phyloP scores from a whole-genome alignment of 108 stramenopile genomes.

The Mayamaea pseudoterrestris region DNA sequence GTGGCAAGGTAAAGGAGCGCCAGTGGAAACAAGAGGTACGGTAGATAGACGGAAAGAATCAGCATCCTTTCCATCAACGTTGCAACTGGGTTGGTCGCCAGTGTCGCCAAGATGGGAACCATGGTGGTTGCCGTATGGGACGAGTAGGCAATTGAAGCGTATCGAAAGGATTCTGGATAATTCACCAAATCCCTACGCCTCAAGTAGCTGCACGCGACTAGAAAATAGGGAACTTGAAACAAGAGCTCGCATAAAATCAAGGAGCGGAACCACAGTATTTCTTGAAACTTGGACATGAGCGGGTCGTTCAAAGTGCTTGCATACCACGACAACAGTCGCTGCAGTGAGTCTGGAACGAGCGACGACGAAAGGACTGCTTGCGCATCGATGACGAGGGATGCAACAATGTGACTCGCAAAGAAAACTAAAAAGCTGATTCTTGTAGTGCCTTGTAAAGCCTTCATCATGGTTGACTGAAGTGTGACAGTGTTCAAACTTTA shows the following conservation, averaged over 20 bases:
- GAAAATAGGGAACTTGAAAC: conserved; percentile 72
- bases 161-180: conserved; percentile 12
- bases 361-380: conserved; percentile 42
- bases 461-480: no score
- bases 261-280: conserved; percentile 42
- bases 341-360: conserved; percentile 33
- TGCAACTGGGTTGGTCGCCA: conserved; percentile 14
- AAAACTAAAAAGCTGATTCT: conserved; percentile 42
- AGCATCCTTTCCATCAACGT: conserved; percentile 26
- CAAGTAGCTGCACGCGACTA: conserved; percentile 37
- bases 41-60: conserved; percentile 40
- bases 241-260: conserved; percentile 43
- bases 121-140: conserved; percentile 51
- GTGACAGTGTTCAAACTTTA: no score
- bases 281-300: conserved; percentile 28
- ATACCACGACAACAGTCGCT: conserved; percentile 43
- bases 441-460: conserved; percentile 24
- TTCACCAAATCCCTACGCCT: neutral
- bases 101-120: conserved; percentile 42
- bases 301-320: conserved; percentile 46
- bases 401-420: conserved; percentile 71
- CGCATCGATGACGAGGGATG: conserved; percentile 51
- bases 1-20: no score
- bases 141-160: conserved; percentile 8
- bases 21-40: conserved; percentile 62